Conservation (phyloP, 306 rosid species). For the Ochetophila trinervis region DNA sequence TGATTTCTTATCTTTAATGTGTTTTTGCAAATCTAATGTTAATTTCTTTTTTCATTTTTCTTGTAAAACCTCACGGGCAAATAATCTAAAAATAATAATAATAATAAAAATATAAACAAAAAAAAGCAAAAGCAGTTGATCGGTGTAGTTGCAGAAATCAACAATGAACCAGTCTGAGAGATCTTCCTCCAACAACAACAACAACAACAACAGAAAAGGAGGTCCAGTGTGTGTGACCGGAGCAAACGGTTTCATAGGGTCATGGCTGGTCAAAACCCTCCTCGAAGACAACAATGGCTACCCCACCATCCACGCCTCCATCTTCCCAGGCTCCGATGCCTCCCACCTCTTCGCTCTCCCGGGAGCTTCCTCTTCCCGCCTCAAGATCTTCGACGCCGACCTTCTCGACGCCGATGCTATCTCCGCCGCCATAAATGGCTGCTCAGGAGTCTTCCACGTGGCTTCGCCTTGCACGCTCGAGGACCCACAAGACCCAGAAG, state of each 20-base stretch:
- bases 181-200: no score
- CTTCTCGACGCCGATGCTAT: conserved; percentile 54
- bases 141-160: no score
- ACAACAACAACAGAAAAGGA: background rate
- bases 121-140: no score
- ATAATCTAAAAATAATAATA: no score
- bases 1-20: no score
- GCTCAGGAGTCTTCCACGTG: conserved; percentile 83
- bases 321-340: conserved; percentile 60
- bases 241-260: conserved; percentile 87
- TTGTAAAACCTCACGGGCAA: no score
- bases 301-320: conserved; percentile 57
- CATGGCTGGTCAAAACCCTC: conserved; percentile 65
- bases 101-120: no score
- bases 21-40: no score
- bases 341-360: conserved; percentile 64
- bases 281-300: conserved; percentile 41
- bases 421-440: conserved; percentile 44
- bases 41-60: no score
- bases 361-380: conserved; percentile 20
- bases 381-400: conserved; percentile 24
- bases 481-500: conserved; percentile 60
- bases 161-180: no score
- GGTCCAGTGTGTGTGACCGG: conserved; percentile 73
- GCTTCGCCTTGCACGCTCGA: conserved; percentile 85